Evolutionary conservation across 352 stramenopile species (phyloP).

Genomic region (Globisporangium cederbergense): DNA sequence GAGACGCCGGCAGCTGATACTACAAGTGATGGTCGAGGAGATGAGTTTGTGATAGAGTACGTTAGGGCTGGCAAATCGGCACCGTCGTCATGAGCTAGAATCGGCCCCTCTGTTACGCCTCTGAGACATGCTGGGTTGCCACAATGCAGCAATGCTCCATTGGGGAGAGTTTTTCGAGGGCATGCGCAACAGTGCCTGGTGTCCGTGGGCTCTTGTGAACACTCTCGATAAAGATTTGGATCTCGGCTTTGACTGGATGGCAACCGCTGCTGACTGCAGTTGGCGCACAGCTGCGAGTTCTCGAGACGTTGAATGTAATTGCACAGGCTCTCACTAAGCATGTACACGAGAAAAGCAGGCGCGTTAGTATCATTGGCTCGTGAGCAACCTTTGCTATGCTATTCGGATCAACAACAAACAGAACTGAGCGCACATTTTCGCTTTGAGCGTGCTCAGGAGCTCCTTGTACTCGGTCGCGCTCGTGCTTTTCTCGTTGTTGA

Average conservation of each 20-base stretch:
- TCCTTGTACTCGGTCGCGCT: slow-evolving; percentile 18
- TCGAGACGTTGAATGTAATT: slow-evolving; percentile 57
- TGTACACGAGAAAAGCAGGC: neutral
- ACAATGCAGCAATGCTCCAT: neutral
- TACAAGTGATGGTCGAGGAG: neutral
- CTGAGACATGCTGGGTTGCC: neutral
- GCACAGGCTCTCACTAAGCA: slow-evolving; percentile 43
- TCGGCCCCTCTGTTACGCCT: neutral
- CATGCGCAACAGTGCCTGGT: neutral
- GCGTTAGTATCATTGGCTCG: neutral
- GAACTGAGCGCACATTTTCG: slow-evolving; percentile 41
- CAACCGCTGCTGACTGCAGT: neutral
- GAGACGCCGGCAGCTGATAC: neutral
- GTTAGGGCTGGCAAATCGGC: neutral
- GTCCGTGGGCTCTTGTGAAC: neutral
- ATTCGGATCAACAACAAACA: neutral
- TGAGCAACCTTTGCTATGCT: neutral
- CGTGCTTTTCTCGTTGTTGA: slow-evolving; percentile 59
- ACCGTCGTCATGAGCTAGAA: neutral
- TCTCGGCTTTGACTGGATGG: neutral
- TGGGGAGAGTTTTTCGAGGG: neutral
- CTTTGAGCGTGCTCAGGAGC: slow-evolving; percentile 44
- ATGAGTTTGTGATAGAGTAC: neutral
- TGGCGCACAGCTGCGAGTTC: slow-evolving; percentile 13
- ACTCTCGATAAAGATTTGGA: neutral